phyloP scores from a whole-genome alignment of 192 early-diverging fungal species.

The Backusella liffmaniae region DNA sequence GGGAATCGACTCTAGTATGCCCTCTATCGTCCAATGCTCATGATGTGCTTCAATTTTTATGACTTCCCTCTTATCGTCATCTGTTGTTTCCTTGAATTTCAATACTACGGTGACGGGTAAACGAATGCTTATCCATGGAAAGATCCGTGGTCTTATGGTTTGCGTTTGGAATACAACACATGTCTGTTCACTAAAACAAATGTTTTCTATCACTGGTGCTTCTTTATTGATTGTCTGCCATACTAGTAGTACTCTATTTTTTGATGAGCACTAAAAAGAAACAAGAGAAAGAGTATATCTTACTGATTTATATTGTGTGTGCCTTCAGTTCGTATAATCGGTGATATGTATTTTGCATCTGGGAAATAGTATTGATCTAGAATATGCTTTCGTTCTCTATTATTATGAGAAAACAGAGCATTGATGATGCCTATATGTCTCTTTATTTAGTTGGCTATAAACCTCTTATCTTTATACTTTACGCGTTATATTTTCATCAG shows the following conservation, averaged over 20 bases:
- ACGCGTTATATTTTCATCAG: background rate
- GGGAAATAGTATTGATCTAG: constrained; percentile 46
- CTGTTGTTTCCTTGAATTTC: constrained; percentile 37
- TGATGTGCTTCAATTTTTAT: constrained; percentile 48
- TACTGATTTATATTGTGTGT: constrained; percentile 49
- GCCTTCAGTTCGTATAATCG: constrained; percentile 47
- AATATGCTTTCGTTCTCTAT: constrained; percentile 42
- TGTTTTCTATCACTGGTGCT: constrained; percentile 28
- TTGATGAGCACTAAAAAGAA: background rate
- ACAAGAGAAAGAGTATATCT: background rate
- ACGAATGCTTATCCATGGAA: constrained; percentile 43
- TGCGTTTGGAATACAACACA: constrained; percentile 48
- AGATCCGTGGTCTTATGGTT: constrained; percentile 47
- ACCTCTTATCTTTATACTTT: background rate
- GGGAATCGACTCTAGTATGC: constrained; percentile 49
- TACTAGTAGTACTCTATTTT: constrained; percentile 27
- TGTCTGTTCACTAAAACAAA: constrained; percentile 26
- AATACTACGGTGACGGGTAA: constrained; percentile 50
- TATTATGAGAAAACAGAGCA: constrained; percentile 46
- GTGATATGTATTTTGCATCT: constrained; percentile 48
- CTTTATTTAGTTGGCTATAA: background rate
- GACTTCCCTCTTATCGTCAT: constrained; percentile 24
- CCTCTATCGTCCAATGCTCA: constrained; percentile 58
- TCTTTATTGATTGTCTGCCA: constrained; percentile 34
- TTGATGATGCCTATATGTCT: constrained; percentile 31